A percentile compares a stretch with the other conserved stretches of the same genome.
These are phyloP conservation scores for Calonectria honghensis DNA, from an alignment of 2,329 filamentous ascomycete genomes.

Conservation along the genomic window DNA sequence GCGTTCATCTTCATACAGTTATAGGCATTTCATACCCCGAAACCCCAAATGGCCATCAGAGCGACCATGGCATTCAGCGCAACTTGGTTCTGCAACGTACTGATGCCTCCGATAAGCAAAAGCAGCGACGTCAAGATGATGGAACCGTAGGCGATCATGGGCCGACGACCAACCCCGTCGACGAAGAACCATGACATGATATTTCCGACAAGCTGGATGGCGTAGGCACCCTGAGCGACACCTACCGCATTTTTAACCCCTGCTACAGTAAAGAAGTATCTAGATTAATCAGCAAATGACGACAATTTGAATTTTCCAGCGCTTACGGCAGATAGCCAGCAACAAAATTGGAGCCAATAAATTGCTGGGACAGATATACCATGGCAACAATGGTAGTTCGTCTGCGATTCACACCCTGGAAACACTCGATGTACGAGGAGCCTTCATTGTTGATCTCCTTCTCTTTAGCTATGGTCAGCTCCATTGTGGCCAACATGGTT, in stretches of 20 bases:
- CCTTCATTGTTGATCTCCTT: conserved; percentile 43
- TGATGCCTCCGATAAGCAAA: conserved; percentile 52
- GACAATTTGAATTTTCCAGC: no score
- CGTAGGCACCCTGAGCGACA: conserved; percentile 53
- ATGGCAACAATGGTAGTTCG: conserved; percentile 54
- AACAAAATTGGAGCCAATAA: conserved; percentile 54
- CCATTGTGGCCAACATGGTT: conserved; percentile 36
- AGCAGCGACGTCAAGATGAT: conserved; percentile 51
- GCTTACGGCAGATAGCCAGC: conserved; percentile 48
- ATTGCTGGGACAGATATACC: conserved; percentile 55
- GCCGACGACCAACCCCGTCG: conserved; percentile 53
- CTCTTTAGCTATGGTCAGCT: conserved; percentile 46
- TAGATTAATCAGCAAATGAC: not conserved
- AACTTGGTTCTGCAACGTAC: conserved; percentile 8
- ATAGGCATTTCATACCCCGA: conserved; percentile 6
- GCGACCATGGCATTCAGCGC: conserved; percentile 25
- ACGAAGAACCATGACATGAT: conserved; percentile 55
- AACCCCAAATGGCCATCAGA: conserved; percentile 30
- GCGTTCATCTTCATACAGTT: no score
- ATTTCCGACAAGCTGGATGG: conserved; percentile 55
- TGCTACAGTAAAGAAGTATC: conserved; percentile 52
- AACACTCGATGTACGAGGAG: conserved; percentile 51
- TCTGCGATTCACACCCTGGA: conserved; percentile 50
- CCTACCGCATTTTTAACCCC: conserved; percentile 52
- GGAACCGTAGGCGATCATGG: conserved; percentile 53